Base-by-base conservation (phyloP, 1,284 basidiomycete genomes). In the Sanghuangporus baumii region DNA sequence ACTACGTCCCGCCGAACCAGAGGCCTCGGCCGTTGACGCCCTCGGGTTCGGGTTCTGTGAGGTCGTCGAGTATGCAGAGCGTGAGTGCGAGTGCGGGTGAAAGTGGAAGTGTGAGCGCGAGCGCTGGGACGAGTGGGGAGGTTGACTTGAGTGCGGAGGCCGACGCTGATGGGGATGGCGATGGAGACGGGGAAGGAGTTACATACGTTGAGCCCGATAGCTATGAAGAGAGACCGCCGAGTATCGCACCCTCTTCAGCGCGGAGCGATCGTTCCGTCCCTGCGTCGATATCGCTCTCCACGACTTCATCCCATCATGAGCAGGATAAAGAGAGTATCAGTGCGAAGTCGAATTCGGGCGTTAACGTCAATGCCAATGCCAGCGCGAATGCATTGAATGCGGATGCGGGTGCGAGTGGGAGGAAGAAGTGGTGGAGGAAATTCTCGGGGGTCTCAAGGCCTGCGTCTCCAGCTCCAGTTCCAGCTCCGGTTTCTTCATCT, bases 1-100 rank as follows among this genome's bases (percentile, higher is more conserved):
- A 83, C 63, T 83, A 79, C 64, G 72, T 64, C 65, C 60, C 54
- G 56, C 63, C 62, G 61, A 62, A 61, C 36, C 60, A 56, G 12
- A 7, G 31, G 47, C 47, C 47, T 4, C 8, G 7, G 14, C 16
- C 23, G 31, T 31, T 26, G 20, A 51, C 26, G 26, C 26, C n/a
- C 12, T 7, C 23, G 48, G 26, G 20, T n/a, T n/a, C 43, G 43
- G 16, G 16, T 46, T n/a, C 16, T n/a, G 20, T 18, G 43, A 46
- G 16, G 43, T 14, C 11, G 20, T 46, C 43, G 43, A 46, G 43
- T 46, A 11, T 46, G 16, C 16, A 18, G 43, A 46, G 43, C 20
- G 43, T 16, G 43, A 46, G 43, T n/a, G 18, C 18, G 6, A 46
- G 43, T 46, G 16, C 20, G 6, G 1, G 6, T 41, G 40, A 2